phyloP scores from a whole-genome alignment of 192 early-diverging fungal genomes.

The Phycomyces nitens region DNA sequence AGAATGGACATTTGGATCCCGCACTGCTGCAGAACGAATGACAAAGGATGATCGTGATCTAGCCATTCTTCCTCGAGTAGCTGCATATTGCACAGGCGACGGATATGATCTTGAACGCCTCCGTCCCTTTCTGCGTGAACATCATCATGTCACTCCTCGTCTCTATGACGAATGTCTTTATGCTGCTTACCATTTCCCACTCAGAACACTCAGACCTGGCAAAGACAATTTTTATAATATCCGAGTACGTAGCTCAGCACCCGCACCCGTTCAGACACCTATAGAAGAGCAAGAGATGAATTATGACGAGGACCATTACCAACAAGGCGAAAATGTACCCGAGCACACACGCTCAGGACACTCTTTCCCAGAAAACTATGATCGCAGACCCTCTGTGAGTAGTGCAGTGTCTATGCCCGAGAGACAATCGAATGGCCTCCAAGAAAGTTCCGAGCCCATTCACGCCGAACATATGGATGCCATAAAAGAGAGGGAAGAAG shows the following conservation, averaged over 20 bases:
- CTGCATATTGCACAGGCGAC: constrained; percentile 76
- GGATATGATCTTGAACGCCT: constrained; percentile 48
- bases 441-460: background rate
- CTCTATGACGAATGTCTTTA: constrained; percentile 55
- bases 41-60: constrained; percentile 50
- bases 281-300: constrained; percentile 21
- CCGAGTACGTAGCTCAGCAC: constrained; percentile 24
- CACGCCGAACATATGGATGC: background rate
- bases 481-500: background rate
- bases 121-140: constrained; percentile 39
- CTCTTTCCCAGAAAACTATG: constrained; percentile 13
- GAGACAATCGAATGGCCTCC: background rate
- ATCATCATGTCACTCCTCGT: constrained; percentile 50
- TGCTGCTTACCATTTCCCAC: constrained; percentile 53
- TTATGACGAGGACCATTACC: constrained; percentile 33
- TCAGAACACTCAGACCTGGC: constrained; percentile 36
- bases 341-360: constrained; percentile 6
- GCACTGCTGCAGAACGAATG: constrained; percentile 52
- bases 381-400: background rate
- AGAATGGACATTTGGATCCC: constrained; percentile 34
- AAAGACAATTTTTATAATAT: constrained; percentile 30
- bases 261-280: background rate
- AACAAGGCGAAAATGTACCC: background rate
- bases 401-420: background rate
- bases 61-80: constrained; percentile 53